Conservation (phyloP, 2,329 filamentous ascomycete genomes). For the Apiospora saccharicola region DNA sequence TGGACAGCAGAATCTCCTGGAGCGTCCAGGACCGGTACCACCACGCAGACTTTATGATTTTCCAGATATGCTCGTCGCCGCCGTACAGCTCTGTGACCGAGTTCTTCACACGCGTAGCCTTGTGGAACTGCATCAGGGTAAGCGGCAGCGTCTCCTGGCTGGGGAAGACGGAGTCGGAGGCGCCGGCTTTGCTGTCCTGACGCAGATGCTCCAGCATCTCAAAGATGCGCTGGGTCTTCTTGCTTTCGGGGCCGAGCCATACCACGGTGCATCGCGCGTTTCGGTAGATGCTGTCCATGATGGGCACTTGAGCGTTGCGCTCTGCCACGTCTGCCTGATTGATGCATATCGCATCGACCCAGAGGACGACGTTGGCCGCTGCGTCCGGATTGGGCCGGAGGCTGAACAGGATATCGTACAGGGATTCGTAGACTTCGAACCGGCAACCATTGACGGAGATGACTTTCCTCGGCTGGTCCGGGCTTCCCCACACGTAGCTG, state of each 20-base stretch:
- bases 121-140: not conserved
- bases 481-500: slow-evolving; percentile 22
- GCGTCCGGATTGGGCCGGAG: not conserved
- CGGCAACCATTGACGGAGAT: slow-evolving; percentile 8
- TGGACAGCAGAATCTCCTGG: slow-evolving; percentile 29
- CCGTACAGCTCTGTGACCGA: not conserved
- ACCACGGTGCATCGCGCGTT: slow-evolving; percentile 22
- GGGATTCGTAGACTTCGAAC: not conserved
- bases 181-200: not conserved
- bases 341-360: slow-evolving; percentile 32
- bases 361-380: slow-evolving; percentile 6
- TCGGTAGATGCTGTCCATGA: slow-evolving; percentile 30
- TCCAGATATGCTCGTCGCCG: not conserved
- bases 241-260: slow-evolving; percentile 13
- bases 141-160: not conserved
- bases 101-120: not conserved
- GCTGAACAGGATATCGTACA: not conserved
- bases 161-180: not conserved
- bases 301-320: slow-evolving; percentile 21
- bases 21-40: slow-evolving; percentile 29
- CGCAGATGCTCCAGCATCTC: not conserved
- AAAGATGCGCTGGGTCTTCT: not conserved
- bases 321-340: slow-evolving; percentile 27
- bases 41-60: slow-evolving; percentile 8
- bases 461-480: not conserved